A percentile compares a stretch with the other conserved stretches of the same genome.
Evolutionary conservation across 331 rosid species (phyloP).

Genomic region (Phaseolus coccineus): DNA sequence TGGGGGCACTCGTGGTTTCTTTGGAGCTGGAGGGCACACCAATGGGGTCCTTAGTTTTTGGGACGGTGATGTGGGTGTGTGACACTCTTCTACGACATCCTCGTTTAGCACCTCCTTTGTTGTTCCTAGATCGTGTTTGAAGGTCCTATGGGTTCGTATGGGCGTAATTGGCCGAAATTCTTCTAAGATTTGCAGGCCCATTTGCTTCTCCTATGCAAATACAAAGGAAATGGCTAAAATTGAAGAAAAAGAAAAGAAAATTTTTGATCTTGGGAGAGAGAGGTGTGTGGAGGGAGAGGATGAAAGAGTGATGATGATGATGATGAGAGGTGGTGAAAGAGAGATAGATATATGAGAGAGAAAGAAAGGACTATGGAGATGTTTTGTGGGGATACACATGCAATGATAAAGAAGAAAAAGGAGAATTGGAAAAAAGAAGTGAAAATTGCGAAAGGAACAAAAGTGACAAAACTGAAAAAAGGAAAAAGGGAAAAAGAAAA

Average conservation of each 20-base stretch:
- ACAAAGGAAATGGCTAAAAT: background rate
- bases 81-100: conserved; percentile 47
- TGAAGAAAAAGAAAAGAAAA: background rate
- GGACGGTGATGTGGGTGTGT: conserved; percentile 56
- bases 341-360: conserved; percentile 57
- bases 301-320: conserved; percentile 58
- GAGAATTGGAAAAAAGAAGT: background rate
- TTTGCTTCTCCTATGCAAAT: background rate
- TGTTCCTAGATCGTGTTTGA: conserved; percentile 40
- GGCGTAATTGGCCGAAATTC: conserved; percentile 63
- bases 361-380: conserved; percentile 24
- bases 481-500: background rate
- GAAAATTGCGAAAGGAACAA: conserved; percentile 27
- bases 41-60: conserved; percentile 39
- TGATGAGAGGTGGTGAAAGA: conserved; percentile 54
- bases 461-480: background rate
- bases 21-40: conserved; percentile 76
- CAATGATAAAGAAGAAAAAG: conserved; percentile 21
- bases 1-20: conserved; percentile 49
- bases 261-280: background rate
- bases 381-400: conserved; percentile 38
- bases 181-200: conserved; percentile 59
- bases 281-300: conserved; percentile 53
- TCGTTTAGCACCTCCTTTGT: conserved; percentile 31
- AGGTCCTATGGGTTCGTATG: conserved; percentile 41